Percentiles rank a stretch among this genome's conserved stretches.
Evolutionary conservation across 805 yeast species (phyloP).

Genomic region (Phaffomyces thermotolerans): DNA sequence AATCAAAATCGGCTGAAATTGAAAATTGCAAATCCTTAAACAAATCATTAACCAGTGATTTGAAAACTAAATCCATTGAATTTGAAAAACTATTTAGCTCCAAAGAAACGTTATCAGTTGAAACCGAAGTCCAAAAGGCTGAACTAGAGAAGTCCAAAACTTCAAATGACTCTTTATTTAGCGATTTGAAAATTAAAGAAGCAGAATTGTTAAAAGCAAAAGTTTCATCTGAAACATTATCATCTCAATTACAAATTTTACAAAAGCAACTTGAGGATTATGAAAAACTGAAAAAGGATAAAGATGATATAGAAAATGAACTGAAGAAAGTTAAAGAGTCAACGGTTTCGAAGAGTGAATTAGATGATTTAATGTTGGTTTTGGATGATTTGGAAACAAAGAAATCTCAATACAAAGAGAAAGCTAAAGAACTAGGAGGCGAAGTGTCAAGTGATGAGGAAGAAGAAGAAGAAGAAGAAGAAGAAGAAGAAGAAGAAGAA

Average conservation of each 20-base stretch:
- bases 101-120: background rate
- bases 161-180: background rate
- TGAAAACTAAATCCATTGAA: no score
- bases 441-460: constrained; percentile 68
- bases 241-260: background rate
- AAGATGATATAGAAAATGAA: constrained; percentile 17
- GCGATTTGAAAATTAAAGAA: background rate
- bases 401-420: constrained; percentile 47
- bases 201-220: constrained; percentile 1
- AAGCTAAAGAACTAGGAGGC: constrained; percentile 45
- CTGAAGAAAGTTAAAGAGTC: constrained; percentile 11
- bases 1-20: background rate
- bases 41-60: constrained; percentile 2
- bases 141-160: no score
- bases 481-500: constrained; percentile 31
- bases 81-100: no score
- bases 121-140: no score
- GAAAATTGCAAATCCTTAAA: background rate
- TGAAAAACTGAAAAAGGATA: constrained; percentile 5
- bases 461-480: constrained; percentile 57
- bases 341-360: constrained; percentile 42
- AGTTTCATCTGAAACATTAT: background rate
- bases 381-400: constrained; percentile 73
- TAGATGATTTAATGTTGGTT: constrained; percentile 71
- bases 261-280: constrained; percentile 3